These are phyloP conservation scores for Penicillium sumatraense DNA, from an alignment of 2,329 filamentous ascomycete species.

Conservation along the genomic window DNA sequence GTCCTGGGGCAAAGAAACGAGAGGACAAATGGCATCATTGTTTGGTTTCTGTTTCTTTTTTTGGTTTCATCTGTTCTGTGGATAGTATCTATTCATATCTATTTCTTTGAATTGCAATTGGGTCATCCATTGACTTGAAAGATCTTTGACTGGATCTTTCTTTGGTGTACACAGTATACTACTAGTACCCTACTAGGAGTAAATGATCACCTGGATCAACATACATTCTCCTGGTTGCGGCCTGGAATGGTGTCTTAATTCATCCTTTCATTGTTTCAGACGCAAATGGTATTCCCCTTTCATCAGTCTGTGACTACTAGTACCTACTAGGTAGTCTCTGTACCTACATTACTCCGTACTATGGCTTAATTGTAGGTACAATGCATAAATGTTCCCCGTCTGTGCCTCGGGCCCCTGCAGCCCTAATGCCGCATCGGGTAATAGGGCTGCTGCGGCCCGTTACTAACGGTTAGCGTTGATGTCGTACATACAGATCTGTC, in stretches of 20 bases:
- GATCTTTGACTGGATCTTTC: too few relatives aligned
- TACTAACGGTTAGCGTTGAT: too few relatives aligned
- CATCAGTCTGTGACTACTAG: background rate
- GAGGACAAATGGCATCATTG: slow-evolving; percentile 2
- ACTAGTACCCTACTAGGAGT: too few relatives aligned
- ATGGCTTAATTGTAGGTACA: too few relatives aligned
- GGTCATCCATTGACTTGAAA: too few relatives aligned
- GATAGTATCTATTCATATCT: too few relatives aligned
- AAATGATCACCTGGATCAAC: too few relatives aligned
- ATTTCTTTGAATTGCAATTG: too few relatives aligned
- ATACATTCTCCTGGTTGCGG: slow-evolving; percentile 1
- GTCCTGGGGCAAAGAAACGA: background rate
- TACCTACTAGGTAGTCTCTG: background rate
- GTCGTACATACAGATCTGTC: background rate
- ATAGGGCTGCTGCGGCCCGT: slow-evolving; percentile 28
- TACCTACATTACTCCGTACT: background rate
- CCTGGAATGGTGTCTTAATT: background rate
- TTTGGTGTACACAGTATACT: too few relatives aligned
- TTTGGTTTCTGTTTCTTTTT: background rate
- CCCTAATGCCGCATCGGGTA: slow-evolving; percentile 30
- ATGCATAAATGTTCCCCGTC: too few relatives aligned
- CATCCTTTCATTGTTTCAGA: background rate
- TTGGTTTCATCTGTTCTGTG: background rate
- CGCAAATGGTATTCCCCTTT: slow-evolving; percentile 3
- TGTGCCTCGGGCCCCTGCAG: slow-evolving; percentile 17